These are phyloP conservation scores for Magnolia kwangsiensis DNA, from an alignment of 164 flowering plant genomes.

Conservation along the genomic window DNA sequence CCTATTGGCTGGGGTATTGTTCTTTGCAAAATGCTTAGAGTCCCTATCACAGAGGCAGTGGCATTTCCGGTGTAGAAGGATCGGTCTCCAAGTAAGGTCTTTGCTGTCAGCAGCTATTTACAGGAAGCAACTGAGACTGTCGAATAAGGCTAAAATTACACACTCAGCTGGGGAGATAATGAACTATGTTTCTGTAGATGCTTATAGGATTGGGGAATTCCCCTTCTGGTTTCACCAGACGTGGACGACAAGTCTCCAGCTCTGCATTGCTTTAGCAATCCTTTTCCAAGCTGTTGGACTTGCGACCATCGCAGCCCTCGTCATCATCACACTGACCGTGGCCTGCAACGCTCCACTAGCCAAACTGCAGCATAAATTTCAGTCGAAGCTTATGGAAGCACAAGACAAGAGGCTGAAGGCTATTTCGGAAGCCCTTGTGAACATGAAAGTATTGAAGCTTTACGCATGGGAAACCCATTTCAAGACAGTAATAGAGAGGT, in stretches of 20 bases:
- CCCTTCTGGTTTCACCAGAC: constrained; percentile 71
- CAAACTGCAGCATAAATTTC: constrained; percentile 54
- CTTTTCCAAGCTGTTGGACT: constrained; percentile 49
- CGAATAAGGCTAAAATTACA: constrained; percentile 40
- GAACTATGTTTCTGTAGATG: constrained; percentile 66
- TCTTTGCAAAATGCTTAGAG: constrained; percentile 49
- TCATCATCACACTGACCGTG: constrained; percentile 46
- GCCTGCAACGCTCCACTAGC: constrained; percentile 59
- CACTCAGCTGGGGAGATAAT: constrained; percentile 64
- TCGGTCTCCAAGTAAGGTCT: constrained; percentile 60
- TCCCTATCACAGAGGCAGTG: constrained; percentile 66
- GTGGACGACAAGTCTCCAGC: constrained; percentile 62
- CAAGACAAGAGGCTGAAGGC: constrained; percentile 62
- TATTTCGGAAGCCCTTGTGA: constrained; percentile 46
- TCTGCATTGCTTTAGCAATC: constrained; percentile 46
- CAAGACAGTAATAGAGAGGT: constrained; percentile 35
- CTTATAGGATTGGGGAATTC: constrained; percentile 71
- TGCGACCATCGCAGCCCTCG: constrained; percentile 52
- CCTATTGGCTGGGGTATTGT: constrained; percentile 34
- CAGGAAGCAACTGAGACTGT: constrained; percentile 52
- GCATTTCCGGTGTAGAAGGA: constrained; percentile 45
- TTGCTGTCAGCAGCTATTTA: constrained; percentile 62
- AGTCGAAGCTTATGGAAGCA: constrained; percentile 50
- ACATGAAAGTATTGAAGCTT: constrained; percentile 63
- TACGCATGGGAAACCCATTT: constrained; percentile 80